Evolutionary conservation across 2,329 filamentous ascomycete genomes (phyloP).

Genomic region (Clarireedia paspali): DNA sequence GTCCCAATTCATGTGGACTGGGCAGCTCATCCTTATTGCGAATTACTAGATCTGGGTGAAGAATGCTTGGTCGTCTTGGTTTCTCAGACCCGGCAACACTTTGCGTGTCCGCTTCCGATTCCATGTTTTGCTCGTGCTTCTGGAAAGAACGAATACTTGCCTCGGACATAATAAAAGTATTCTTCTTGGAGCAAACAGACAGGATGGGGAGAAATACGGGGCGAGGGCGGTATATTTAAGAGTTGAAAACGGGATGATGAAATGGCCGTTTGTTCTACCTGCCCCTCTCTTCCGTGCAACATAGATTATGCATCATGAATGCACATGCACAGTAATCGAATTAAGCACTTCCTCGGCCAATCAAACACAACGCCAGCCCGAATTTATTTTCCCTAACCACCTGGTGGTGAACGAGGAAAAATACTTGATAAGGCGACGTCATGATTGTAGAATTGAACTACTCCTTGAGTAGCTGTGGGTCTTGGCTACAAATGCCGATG

Average conservation of each 20-base stretch:
- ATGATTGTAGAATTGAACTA: not conserved
- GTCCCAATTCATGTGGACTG: constrained; percentile 1
- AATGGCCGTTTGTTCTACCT: too few species aligned
- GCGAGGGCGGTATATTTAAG: too few species aligned
- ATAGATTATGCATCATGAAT: too few species aligned
- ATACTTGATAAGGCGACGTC: not conserved
- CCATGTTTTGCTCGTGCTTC: not conserved
- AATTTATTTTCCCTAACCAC: too few species aligned
- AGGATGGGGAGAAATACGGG: too few species aligned
- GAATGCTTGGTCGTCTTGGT: constrained; percentile 2
- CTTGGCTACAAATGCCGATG: not conserved
- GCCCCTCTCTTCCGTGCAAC: too few species aligned
- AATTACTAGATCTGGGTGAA: constrained; percentile 9
- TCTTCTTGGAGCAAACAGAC: too few species aligned
- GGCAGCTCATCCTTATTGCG: constrained; percentile 4
- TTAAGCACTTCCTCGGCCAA: not conserved
- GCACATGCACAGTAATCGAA: not conserved
- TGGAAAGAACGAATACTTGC: too few species aligned
- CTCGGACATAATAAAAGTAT: too few species aligned
- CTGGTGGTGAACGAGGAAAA: too few species aligned
- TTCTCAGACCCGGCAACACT: not conserved
- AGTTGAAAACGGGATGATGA: too few species aligned
- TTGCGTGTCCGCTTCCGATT: not conserved
- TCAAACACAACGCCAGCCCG: too few species aligned
- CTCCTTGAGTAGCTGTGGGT: not conserved